Evolutionary conservation across 2,329 filamentous ascomycete genomes (phyloP).

Genomic region (Diaporthe humulicola): DNA sequence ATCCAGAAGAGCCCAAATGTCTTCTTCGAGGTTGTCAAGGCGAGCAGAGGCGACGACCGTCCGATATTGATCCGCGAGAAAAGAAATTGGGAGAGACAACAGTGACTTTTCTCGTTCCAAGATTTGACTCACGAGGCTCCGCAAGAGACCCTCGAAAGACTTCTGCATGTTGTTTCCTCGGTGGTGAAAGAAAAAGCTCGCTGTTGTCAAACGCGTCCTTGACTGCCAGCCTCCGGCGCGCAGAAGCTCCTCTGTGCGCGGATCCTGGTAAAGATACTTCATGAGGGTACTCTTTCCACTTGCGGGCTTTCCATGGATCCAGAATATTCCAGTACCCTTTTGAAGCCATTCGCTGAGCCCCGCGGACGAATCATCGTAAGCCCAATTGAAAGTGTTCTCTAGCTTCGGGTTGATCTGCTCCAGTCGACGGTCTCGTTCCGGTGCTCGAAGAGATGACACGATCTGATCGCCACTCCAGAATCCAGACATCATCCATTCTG

Average conservation of each 20-base stretch:
- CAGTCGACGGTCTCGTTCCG: constrained; percentile 7
- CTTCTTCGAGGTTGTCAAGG: not conserved
- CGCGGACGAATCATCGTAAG: not conserved
- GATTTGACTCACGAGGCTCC: constrained; percentile 20
- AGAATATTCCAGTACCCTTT: not conserved
- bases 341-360: not conserved
- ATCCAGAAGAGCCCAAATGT: not conserved
- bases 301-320: constrained; percentile 19
- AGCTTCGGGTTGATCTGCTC: not conserved
- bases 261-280: not conserved
- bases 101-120: not conserved
- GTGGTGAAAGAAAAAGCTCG: constrained; percentile 8
- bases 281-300: constrained; percentile 27
- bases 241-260: not conserved
- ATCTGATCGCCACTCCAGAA: not conserved
- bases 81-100: not conserved
- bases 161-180: constrained; percentile 13
- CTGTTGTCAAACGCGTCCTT: not conserved
- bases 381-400: constrained; percentile 1
- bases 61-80: not conserved
- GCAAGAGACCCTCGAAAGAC: constrained; percentile 30
- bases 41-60: not conserved
- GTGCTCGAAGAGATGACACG: not conserved
- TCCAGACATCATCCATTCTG: not conserved
- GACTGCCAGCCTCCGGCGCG: not conserved